Evolutionary conservation across 225 moss, liverwort and hornwort genomes (phyloP).

Genomic region (Marchantia polymorpha): DNA sequence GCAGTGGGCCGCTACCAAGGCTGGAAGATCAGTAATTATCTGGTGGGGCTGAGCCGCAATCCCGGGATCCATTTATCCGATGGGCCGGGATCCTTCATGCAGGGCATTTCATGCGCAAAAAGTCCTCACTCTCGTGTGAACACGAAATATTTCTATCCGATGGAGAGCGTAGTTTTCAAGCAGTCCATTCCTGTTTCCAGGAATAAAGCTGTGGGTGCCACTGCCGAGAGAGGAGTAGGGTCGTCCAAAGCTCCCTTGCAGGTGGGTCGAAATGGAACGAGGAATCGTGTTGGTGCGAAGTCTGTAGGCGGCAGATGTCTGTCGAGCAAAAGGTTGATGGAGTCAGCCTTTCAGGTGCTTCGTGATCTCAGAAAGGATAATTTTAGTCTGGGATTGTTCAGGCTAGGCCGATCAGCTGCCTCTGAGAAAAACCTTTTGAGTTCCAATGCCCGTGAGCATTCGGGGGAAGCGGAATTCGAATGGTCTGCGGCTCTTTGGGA

Average conservation of each 20-base stretch:
- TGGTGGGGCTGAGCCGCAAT: slow-evolving; percentile 1
- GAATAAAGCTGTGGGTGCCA: background rate
- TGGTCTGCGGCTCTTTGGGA: slow-evolving; percentile 43
- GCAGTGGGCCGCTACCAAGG: slow-evolving; percentile 28
- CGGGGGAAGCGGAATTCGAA: slow-evolving; percentile 24
- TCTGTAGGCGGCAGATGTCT: slow-evolving; percentile 11
- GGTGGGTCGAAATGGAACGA: slow-evolving; percentile 2
- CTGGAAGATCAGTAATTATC: slow-evolving; percentile 22
- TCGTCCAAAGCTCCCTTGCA: background rate
- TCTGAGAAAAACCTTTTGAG: slow-evolving; percentile 18
- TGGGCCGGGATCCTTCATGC: background rate
- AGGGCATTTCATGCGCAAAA: slow-evolving; percentile 8
- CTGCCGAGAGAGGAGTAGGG: background rate
- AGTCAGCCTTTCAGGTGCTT: slow-evolving; percentile 36
- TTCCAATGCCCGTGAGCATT: background rate
- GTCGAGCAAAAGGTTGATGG: slow-evolving; percentile 31
- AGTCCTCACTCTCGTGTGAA: background rate
- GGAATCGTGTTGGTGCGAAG: slow-evolving; percentile 5
- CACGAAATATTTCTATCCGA: slow-evolving; percentile 12
- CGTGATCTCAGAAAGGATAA: slow-evolving; percentile 36
- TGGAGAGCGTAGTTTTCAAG: slow-evolving; percentile 22
- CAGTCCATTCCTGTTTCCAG: slow-evolving; percentile 13
- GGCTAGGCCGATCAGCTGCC: slow-evolving; percentile 18
- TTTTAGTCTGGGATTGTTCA: slow-evolving; percentile 23
- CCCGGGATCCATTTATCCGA: slow-evolving; percentile 1